phyloP scores from a whole-genome alignment of 1,284 basidiomycete species.

The Cronartium ribicola region DNA sequence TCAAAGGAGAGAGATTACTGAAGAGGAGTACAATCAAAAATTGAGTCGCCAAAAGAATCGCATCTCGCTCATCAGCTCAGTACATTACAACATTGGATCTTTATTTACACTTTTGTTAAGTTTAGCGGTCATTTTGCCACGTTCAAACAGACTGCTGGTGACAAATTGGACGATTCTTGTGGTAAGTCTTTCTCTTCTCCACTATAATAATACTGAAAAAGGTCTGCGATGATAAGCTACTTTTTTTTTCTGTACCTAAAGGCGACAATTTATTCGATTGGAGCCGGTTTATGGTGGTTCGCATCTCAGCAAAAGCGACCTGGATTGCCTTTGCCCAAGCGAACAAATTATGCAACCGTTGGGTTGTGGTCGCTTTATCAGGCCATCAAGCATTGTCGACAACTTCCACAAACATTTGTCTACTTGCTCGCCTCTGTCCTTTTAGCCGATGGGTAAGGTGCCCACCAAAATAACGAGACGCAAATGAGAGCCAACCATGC shows the following conservation, averaged over 20 bases:
- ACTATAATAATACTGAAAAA: background rate
- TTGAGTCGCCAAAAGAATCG: conserved; percentile 23
- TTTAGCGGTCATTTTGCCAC: background rate
- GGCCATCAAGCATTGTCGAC: conserved; percentile 14
- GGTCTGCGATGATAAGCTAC: background rate
- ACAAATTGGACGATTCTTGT: background rate
- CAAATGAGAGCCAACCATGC: no score
- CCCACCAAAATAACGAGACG: background rate
- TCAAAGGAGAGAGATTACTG: background rate
- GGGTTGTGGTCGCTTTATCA: conserved; percentile 25
- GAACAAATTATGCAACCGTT: conserved; percentile 15
- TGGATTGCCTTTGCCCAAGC: conserved; percentile 19
- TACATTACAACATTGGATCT: conserved; percentile 38
- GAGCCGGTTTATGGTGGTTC: conserved; percentile 36
- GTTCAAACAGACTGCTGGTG: background rate
- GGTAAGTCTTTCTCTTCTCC: background rate
- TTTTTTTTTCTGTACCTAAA: conserved; percentile 4
- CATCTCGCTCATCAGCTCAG: conserved; percentile 34
- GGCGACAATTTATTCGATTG: conserved; percentile 28
- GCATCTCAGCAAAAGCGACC: conserved; percentile 24
- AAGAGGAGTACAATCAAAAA: conserved; percentile 11
- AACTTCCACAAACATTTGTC: conserved; percentile 29
- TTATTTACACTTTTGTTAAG: conserved; percentile 12
- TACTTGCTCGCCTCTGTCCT: conserved; percentile 39
- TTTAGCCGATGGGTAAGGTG: conserved; percentile 37